phyloP scores from a whole-genome alignment of 2,329 filamentous ascomycete genomes.

The Didymella pinodella region DNA sequence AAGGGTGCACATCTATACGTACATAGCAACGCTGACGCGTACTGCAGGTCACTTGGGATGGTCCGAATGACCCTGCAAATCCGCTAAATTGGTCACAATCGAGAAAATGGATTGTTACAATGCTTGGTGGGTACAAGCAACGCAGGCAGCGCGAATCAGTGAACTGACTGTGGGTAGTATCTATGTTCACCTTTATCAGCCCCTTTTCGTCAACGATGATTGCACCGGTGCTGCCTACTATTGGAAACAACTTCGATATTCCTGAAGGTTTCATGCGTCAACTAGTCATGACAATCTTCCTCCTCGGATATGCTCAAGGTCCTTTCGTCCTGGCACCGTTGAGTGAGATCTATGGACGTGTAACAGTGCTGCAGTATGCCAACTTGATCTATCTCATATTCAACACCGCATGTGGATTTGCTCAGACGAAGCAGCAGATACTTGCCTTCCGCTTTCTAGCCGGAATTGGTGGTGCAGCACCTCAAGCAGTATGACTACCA shows the following conservation, averaged over 20 bases:
- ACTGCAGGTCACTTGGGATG: conserved; percentile 54
- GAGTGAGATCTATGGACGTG: conserved; percentile 48
- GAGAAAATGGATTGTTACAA: conserved; percentile 56
- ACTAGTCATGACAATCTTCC: conserved; percentile 49
- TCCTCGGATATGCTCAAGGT: conserved; percentile 50
- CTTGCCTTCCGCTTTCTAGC: conserved; percentile 47
- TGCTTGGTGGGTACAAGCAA: conserved; percentile 40
- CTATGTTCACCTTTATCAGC: conserved; percentile 50
- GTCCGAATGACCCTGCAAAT: conserved; percentile 55
- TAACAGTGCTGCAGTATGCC: conserved; percentile 43
- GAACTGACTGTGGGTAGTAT: conserved; percentile 24
- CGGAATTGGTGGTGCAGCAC: conserved; percentile 46
- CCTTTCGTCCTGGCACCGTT: conserved; percentile 49
- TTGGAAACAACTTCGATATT: conserved; percentile 46
- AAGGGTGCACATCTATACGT: background rate
- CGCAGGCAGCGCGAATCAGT: background rate
- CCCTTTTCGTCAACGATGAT: conserved; percentile 52
- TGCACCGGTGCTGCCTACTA: conserved; percentile 43
- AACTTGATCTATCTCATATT: conserved; percentile 48
- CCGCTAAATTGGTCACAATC: conserved; percentile 57
- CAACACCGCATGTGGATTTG: conserved; percentile 47
- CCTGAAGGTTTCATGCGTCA: conserved; percentile 38
- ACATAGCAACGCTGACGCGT: conserved; percentile 17
- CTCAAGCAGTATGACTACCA: conserved; percentile 38
- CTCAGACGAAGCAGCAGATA: conserved; percentile 41